Percentiles rank a stretch among this genome's conserved stretches.
Conservation (phyloP, 2,329 filamentous ascomycete species). For the Paramyrothecium roridum region DNA sequence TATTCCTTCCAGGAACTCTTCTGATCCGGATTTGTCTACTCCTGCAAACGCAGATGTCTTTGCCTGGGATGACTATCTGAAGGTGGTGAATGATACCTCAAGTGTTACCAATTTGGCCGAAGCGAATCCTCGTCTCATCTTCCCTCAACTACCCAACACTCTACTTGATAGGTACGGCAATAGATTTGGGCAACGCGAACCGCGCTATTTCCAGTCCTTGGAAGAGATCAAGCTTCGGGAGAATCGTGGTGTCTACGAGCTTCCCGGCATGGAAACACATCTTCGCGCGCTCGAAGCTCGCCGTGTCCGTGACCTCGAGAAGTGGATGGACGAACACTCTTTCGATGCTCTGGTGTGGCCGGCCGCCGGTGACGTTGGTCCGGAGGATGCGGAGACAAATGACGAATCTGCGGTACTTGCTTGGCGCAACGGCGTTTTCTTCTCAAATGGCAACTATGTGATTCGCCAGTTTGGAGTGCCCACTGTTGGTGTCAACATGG, state of each 20-base stretch:
- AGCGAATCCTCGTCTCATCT: background rate
- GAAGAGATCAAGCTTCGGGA: background rate
- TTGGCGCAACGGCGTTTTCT: constrained; percentile 43
- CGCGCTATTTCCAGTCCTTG: constrained; percentile 1
- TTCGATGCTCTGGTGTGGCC: constrained; percentile 48
- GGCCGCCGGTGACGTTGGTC: constrained; percentile 45
- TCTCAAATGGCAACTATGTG: constrained; percentile 50
- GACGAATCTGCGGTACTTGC: constrained; percentile 9
- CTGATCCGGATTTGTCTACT: background rate
- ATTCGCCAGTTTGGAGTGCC: constrained; percentile 53
- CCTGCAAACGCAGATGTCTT: background rate
- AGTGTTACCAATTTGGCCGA: background rate
- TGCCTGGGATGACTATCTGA: background rate
- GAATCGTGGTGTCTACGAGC: constrained; percentile 31
- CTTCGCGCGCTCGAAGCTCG: background rate
- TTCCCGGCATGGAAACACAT: constrained; percentile 30
- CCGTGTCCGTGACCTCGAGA: constrained; percentile 42
- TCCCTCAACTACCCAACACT: background rate
- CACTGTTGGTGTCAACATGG: constrained; percentile 52
- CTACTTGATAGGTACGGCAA: constrained; percentile 1
- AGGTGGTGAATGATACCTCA: background rate
- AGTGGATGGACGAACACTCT: constrained; percentile 40
- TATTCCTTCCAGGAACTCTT: constrained; percentile 4
- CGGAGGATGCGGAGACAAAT: constrained; percentile 41
- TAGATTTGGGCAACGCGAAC: constrained; percentile 8